Base-by-base conservation (phyloP, 495 filamentous ascomycete genomes). In the Neurospora sp. region DNA sequence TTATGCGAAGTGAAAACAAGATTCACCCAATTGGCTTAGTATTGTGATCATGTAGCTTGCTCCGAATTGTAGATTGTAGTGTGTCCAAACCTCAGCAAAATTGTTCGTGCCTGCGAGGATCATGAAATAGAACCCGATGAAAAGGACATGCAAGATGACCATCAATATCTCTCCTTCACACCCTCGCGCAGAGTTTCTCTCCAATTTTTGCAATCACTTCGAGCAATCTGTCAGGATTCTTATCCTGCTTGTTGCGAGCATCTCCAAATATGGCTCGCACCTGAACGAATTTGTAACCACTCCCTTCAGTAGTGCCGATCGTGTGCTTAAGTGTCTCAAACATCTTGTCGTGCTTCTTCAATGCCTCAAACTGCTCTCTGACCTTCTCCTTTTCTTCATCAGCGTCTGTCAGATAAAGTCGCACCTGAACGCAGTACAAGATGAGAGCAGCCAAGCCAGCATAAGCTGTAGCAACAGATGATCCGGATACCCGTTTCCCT, bases 291-390 rank as follows among this genome's bases (percentile, higher is more conserved):
- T 79, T 79, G 14, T 73, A 68, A 12, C 74, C 71, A 38, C 76
- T 79, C 37, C 71, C 48, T 6, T 53, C 18, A 35, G 48, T 75
- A 39, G 74, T 72, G 8, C 74, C 74, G 40, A 76, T 78, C 39
- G 72, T 74, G 6, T 45, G 42, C 65, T 48, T 53, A 70, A 80
- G 76, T 14, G 77, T 76, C 44, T 77, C 76, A 38, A 70, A 70
- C 78, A 80, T 80, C 44, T 76, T 70, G 22, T 77, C 74, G 45
- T 80, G 75, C 68, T 74, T 71, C 70, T 76, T 77, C 68, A 80
- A 70, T 0, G 77, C 71, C 39, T 65, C 69, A 70, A 77, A 78
- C 27, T 75, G 71, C 9, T 71, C 45, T 20, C 72, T 45, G 37
- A 68, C 70, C 70, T 75, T 53, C 39, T 74, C 72, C 4, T 77